These are phyloP conservation scores for Pleurotus giganteus DNA, from an alignment of 768 basidiomycete genomes.

Conservation along the genomic window DNA sequence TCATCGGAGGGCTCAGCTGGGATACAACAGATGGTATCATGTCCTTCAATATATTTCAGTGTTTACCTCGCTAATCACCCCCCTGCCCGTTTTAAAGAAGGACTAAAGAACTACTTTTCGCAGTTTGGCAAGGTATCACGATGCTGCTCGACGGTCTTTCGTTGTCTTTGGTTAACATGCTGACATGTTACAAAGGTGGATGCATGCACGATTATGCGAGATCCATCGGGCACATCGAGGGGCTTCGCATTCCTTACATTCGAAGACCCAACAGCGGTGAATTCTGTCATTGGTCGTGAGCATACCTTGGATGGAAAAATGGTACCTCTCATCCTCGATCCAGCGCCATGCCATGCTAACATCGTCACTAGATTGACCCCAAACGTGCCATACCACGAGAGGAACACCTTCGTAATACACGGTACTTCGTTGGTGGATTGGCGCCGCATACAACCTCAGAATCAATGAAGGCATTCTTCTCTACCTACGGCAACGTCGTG, in stretches of 20 bases:
- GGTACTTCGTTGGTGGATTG: constrained; percentile 81
- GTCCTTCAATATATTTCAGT: constrained; percentile 27
- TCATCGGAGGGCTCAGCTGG: constrained; percentile 90
- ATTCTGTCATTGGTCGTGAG: constrained; percentile 60
- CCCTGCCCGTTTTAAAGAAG: constrained; percentile 37
- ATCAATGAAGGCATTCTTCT: constrained; percentile 67
- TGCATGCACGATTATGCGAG: constrained; percentile 85
- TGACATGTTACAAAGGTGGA: constrained; percentile 51
- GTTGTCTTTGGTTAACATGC: constrained; percentile 8
- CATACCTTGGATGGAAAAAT: constrained; percentile 76
- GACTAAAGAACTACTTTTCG: constrained; percentile 68
- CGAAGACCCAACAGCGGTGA: constrained; percentile 62
- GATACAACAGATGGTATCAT: constrained; percentile 85
- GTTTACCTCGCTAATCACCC: constrained; percentile 33
- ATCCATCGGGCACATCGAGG: constrained; percentile 68
- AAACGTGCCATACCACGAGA: constrained; percentile 85
- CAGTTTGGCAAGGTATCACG: constrained; percentile 71
- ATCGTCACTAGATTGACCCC: constrained; percentile 67
- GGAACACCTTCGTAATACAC: constrained; percentile 72
- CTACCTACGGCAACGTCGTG: constrained; percentile 73
- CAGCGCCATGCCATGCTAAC: not conserved
- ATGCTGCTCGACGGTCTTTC: constrained; percentile 6
- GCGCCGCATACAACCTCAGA: constrained; percentile 67
- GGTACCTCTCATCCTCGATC: constrained; percentile 37
- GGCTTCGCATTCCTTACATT: constrained; percentile 89